phyloP scores from a whole-genome alignment of 495 filamentous ascomycete species.

The Hypomontagnella monticulosa region DNA sequence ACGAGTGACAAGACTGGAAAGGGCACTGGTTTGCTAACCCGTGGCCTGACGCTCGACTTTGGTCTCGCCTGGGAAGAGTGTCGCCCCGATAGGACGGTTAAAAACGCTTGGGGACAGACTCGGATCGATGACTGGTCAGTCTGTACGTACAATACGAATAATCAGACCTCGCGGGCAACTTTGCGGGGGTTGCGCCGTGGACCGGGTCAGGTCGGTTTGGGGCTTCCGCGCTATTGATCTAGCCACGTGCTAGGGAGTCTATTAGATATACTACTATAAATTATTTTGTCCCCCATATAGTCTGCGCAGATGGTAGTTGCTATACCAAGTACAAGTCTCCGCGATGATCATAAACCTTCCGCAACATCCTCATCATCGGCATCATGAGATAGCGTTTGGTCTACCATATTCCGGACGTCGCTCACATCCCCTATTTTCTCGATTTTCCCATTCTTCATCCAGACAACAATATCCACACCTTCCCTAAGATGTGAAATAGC shows the following conservation, averaged over 20 bases:
- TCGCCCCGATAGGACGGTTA: conserved; percentile 10
- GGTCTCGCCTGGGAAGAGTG: conserved; percentile 35
- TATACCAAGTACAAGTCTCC: too few relatives aligned
- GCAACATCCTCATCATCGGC: neutral
- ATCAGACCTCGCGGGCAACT: conserved; percentile 11
- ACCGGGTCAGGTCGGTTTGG: neutral
- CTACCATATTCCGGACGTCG: conserved; percentile 1
- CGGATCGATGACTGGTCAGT: conserved; percentile 33
- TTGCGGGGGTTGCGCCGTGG: conserved; percentile 11
- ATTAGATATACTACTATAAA: too few relatives aligned
- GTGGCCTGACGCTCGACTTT: conserved; percentile 32
- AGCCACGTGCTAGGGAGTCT: too few relatives aligned
- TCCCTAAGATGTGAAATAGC: conserved; percentile 48
- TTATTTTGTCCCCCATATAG: too few relatives aligned
- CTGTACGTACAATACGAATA: conserved; percentile 31
- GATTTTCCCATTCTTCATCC: conserved; percentile 49
- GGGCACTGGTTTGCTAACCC: conserved; percentile 23
- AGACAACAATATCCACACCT: conserved; percentile 45
- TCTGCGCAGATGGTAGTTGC: too few relatives aligned
- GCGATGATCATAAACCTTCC: neutral
- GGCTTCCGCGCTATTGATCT: neutral
- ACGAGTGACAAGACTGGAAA: conserved; percentile 35
- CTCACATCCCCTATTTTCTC: conserved; percentile 21
- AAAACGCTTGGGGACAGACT: conserved; percentile 33
- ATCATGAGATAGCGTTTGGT: neutral